Evolutionary conservation across 2,329 filamentous ascomycete species (phyloP), one percentile per base, ranked within the genome.

Genomic region (Pseudogymnoascus sp.): DNA sequence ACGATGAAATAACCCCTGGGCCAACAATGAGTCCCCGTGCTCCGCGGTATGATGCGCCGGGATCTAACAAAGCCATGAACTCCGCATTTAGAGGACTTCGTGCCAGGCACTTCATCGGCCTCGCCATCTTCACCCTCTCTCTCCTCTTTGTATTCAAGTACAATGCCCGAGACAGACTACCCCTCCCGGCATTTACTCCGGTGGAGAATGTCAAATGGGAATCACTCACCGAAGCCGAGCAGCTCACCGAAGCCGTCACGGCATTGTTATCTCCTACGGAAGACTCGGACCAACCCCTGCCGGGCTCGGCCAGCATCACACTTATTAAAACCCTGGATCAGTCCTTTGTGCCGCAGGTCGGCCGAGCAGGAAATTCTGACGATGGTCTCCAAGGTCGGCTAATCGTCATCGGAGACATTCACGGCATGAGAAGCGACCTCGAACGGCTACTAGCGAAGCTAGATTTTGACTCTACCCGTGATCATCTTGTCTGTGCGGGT

Each of bases 381-480:
- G 18, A 9, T 16, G 28, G 47, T 28, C 43, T 50, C 43, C 43
- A 28, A 30, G 43, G 43, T 28, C 79, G 91, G 16, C 76, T 99
- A 22, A 78, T 97, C 34, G 79, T 97, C 63, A 79, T 97, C 34
- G 93, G 94, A 60, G 94, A 99, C 75, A 90, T 97, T 12, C 93
- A 97, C 75, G 94, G 94, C 57, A 94, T 94, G 77, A 84, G 84
- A 67, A 72, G 81, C 11, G 82, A 91, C 64, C 79, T 90, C 70
- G 74, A 79, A 71, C 71, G 78, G 14, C 79, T 97, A 11, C 80
- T 97, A 25, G 71, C 80, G 4, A 86, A 90, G 69, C 76, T 88
- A 20, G 71, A 78, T 14, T 93, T 90, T 73, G 73, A 87, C 62
- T 71, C 74, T 25, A 75, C 78, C 12, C 77, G 75, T 57, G 93